Evolutionary conservation across 2,329 filamentous ascomycete species (phyloP).

Genomic region (Colletotrichum sp.): DNA sequence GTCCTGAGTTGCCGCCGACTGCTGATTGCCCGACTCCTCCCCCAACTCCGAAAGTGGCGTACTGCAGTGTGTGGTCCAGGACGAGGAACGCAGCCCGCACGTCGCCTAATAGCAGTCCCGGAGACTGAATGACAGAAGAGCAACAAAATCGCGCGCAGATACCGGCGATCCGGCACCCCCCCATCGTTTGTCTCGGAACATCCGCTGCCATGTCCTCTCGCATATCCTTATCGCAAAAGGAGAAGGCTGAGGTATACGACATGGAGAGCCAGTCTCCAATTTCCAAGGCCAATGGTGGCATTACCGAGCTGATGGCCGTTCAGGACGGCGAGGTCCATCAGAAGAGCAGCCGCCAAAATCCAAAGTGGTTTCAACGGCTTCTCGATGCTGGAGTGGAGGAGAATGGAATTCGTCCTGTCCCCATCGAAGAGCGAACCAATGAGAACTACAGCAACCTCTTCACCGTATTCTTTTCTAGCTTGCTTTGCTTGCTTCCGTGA

Average conservation of each 20-base stretch:
- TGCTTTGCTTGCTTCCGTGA: constrained; percentile 62
- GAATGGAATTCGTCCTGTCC: constrained; percentile 61
- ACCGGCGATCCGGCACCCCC: not conserved
- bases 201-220: not conserved
- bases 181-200: not conserved
- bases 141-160: not conserved
- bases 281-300: constrained; percentile 16
- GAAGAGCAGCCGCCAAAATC: constrained; percentile 28
- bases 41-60: not conserved
- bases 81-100: not conserved
- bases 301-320: constrained; percentile 26
- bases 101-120: not conserved
- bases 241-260: not conserved
- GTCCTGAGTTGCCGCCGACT: not conserved
- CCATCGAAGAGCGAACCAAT: constrained; percentile 55
- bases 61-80: not conserved
- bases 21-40: not conserved
- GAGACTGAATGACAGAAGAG: not conserved
- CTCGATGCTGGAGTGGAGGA: constrained; percentile 53
- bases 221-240: constrained; percentile 4
- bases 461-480: constrained; percentile 63
- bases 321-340: constrained; percentile 36
- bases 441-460: constrained; percentile 60
- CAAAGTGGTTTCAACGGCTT: constrained; percentile 45
- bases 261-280: constrained; percentile 12